Conservation (phyloP, 2,329 filamentous ascomycete genomes). For the Lachnellula subtilissima region DNA sequence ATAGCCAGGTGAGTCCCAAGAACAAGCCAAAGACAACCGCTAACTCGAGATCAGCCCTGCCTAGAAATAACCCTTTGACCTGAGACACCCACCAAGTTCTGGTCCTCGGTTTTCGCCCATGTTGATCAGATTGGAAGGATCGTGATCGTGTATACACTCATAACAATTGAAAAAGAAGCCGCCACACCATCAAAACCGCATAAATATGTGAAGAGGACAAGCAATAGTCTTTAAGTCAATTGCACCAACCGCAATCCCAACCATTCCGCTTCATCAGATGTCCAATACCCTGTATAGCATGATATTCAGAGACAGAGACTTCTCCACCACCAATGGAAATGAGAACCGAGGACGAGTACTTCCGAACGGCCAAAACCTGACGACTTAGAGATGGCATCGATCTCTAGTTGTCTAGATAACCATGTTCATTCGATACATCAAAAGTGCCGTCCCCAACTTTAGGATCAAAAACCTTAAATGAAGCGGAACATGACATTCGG, state of each 20-base stretch:
- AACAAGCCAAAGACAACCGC: slow-evolving; percentile 18
- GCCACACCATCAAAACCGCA: background rate
- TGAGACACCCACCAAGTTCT: slow-evolving; percentile 10
- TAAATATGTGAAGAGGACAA: background rate
- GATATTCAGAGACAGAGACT: no score
- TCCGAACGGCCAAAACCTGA: no score
- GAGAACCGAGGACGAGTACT: no score
- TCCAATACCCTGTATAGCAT: no score
- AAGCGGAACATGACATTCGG: no score
- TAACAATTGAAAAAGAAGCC: background rate
- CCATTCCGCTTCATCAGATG: no score
- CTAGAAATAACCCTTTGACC: background rate
- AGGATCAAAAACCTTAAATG: no score
- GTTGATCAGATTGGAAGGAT: background rate
- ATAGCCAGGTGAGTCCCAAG: slow-evolving; percentile 20
- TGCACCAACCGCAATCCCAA: background rate
- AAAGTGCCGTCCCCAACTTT: no score
- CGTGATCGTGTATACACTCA: background rate
- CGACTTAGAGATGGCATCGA: no score
- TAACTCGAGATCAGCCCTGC: slow-evolving; percentile 6
- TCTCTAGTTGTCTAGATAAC: no score
- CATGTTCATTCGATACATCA: no score
- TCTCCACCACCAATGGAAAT: no score
- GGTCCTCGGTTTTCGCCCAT: slow-evolving; percentile 15
- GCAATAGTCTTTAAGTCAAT: background rate